These are phyloP conservation scores for Themeda triandra DNA, from an alignment of 176 grass and related monocot species.

Conservation along the genomic window DNA sequence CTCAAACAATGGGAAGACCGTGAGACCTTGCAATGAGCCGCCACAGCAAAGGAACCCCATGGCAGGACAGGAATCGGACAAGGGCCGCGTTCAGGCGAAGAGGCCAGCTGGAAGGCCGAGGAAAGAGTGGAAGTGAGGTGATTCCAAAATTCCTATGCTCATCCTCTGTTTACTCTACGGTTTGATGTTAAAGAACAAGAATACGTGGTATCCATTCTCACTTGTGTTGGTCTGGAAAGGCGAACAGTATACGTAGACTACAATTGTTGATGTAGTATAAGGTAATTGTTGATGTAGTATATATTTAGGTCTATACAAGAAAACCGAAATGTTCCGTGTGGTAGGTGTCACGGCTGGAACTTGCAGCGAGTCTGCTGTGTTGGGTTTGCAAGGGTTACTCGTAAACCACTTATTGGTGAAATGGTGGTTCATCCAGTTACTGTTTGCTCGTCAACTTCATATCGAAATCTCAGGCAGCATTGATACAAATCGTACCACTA, in stretches of 20 bases:
- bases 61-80: neutral
- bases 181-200: neutral
- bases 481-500: neutral
- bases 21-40: neutral
- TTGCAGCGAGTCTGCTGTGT: neutral
- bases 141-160: neutral
- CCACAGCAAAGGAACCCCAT: neutral
- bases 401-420: neutral
- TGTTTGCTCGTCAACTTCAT: neutral
- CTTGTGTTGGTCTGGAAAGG: neutral
- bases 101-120: constrained; percentile 19
- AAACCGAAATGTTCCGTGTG: neutral
- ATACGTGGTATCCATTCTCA: neutral
- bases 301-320: neutral
- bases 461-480: neutral
- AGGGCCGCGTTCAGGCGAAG: neutral
- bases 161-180: neutral
- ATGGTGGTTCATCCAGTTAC: neutral
- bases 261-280: neutral
- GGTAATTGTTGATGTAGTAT: neutral
- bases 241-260: neutral
- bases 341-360: neutral
- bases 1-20: neutral
- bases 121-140: constrained; percentile 15
- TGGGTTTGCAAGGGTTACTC: neutral